Base-by-base conservation (phyloP, 305 asterid species). In the Fraxinus nigra region DNA sequence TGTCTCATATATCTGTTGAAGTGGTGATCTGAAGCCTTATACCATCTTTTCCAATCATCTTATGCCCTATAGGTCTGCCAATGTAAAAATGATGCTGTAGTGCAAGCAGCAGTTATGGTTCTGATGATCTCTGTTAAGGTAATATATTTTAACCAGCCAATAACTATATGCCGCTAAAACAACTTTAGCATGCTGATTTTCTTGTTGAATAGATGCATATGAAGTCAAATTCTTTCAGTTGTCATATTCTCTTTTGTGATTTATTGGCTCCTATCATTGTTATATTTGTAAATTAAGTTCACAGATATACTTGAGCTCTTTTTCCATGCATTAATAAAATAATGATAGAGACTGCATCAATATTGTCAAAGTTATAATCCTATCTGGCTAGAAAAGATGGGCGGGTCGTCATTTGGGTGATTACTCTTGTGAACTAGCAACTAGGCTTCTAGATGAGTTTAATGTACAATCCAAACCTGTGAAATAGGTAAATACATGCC, bases 81-180 rank as follows among this genome's bases (percentile, higher is more conserved):
- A 78, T 73, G 84, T 18, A 78, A 75, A 79, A 83, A 83, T 82
- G 97, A 92, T 34, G 3, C 82, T 78, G 46, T 67, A 73, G 82
- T 83, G 84, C 95, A 80, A 87, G 92, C 97, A 83, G 84, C 95
- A 73, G 69, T 89, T 80, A 88, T 96, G 98, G 97, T 93, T 80
- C 94, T 96, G 79, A 90, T 96, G 98, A 83, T 96, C 37, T 93
- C 99, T 76, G 84, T 92, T 32, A 96, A 96, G 97, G 99, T 96
- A 90, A 81, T 56, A 59, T 75, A 46, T 84, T 48, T 63, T 46
- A 37, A 72, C 78, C 73, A 72, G 78, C 85, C 81, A 70, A 37
- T 79, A 72, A 38, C 82, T 77, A 54, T 30, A 24, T 18, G 72
- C 78, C 37, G 76, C 35, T 84, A 75, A 82, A 76, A 72, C 75